Evolutionary conservation across 2,329 filamentous ascomycete genomes (phyloP).

Genomic region (Aspergillus sojae): DNA sequence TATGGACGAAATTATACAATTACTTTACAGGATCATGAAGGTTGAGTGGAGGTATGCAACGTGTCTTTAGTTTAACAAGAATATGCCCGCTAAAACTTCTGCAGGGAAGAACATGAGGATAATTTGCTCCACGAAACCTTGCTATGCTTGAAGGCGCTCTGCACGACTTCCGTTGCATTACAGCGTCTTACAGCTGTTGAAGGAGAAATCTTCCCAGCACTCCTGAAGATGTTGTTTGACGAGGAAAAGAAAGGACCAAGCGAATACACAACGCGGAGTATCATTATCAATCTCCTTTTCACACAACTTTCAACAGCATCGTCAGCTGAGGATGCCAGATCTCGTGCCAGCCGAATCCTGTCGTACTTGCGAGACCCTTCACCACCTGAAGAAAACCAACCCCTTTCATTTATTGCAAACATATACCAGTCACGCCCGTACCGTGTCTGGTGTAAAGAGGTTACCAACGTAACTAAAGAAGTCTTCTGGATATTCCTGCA

Average conservation of each 20-base stretch:
- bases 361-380: constrained; percentile 78
- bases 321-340: constrained; percentile 60
- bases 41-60: constrained; percentile 85
- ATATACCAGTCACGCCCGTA: constrained; percentile 89
- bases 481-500: constrained; percentile 99
- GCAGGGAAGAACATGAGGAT: constrained; percentile 92
- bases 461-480: constrained; percentile 90
- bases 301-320: constrained; percentile 77
- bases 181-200: constrained; percentile 81
- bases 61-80: not conserved
- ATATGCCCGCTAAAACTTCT: constrained; percentile 28
- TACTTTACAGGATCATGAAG: constrained; percentile 89
- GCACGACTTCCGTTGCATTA: constrained; percentile 85
- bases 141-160: constrained; percentile 89
- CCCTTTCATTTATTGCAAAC: constrained; percentile 82
- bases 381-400: constrained; percentile 72
- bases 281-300: constrained; percentile 86
- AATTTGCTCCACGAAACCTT: constrained; percentile 87
- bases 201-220: constrained; percentile 76
- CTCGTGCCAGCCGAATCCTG: constrained; percentile 72
- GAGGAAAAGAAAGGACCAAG: constrained; percentile 97
- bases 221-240: constrained; percentile 89
- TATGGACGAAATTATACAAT: constrained; percentile 84
- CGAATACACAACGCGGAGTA: constrained; percentile 90
- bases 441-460: constrained; percentile 90